These are phyloP conservation scores for Sarcomyxa edulis DNA, from an alignment of 768 basidiomycete species.

Conservation along the genomic window DNA sequence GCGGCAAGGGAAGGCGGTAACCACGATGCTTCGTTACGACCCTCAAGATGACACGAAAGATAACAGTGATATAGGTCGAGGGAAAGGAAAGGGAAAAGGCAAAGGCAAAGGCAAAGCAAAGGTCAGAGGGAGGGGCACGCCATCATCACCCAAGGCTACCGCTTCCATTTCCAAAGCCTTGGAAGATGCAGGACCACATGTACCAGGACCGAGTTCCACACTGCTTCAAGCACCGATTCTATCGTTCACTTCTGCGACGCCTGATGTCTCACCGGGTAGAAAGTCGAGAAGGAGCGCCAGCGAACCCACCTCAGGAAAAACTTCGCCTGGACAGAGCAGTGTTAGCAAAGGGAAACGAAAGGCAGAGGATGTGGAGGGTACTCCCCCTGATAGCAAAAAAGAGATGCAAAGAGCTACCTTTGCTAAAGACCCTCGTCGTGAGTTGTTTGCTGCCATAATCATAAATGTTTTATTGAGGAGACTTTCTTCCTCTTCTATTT, in stretches of 20 bases:
- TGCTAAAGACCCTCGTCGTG: slow-evolving; percentile 58
- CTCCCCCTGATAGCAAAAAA: slow-evolving; percentile 59
- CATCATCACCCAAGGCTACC: slow-evolving; percentile 8
- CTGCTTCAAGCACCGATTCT: slow-evolving; percentile 31
- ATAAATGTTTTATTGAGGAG: slow-evolving; percentile 10
- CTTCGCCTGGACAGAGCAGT: slow-evolving; percentile 1
- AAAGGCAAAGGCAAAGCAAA: slow-evolving; percentile 14
- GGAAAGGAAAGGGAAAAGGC: slow-evolving; percentile 13
- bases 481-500: slow-evolving; percentile 12
- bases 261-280: slow-evolving; percentile 25
- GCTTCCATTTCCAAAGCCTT: too few relatives aligned
- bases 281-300: not conserved
- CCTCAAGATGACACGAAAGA: too few relatives aligned
- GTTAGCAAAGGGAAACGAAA: slow-evolving; percentile 59
- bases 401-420: slow-evolving; percentile 50
- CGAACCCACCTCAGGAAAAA: not conserved
- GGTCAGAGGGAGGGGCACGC: slow-evolving; percentile 2
- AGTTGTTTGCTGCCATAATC: slow-evolving; percentile 23
- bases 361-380: slow-evolving; percentile 55
- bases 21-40: too few relatives aligned
- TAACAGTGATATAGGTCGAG: too few relatives aligned
- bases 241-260: slow-evolving; percentile 35
- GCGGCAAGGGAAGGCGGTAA: too few relatives aligned
- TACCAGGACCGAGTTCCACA: too few relatives aligned
- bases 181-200: too few relatives aligned